Evolutionary conservation across 2,329 filamentous ascomycete genomes (phyloP).

Genomic region (Harringtonia lauricola): DNA sequence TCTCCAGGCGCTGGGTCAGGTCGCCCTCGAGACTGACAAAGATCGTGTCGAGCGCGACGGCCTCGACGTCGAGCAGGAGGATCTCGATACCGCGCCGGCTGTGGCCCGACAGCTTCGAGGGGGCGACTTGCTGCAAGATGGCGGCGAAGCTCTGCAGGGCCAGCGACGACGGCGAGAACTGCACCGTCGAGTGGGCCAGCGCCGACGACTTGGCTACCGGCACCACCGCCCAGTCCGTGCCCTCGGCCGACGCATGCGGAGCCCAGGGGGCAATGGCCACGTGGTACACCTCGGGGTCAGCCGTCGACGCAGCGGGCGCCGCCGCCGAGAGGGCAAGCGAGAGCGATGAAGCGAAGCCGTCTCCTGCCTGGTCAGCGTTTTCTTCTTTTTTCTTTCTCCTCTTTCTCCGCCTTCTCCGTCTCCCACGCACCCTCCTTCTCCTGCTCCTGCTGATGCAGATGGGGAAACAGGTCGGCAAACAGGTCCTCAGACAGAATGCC

Average conservation of each 20-base stretch:
- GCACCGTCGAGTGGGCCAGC: conserved; percentile 65
- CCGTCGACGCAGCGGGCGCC: conserved; percentile 1
- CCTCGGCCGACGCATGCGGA: conserved; percentile 45
- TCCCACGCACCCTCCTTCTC: conserved; percentile 9
- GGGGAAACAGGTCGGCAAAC: conserved; percentile 68
- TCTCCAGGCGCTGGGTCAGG: conserved; percentile 66
- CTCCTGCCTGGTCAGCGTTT: too few relatives aligned
- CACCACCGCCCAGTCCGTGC: conserved; percentile 73
- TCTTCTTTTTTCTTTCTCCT: too few relatives aligned
- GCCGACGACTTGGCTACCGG: conserved; percentile 56
- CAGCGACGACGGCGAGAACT: conserved; percentile 62
- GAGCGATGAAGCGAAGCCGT: conserved; percentile 8
- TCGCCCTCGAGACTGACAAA: conserved; percentile 80
- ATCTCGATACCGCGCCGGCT: conserved; percentile 75
- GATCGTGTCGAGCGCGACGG: conserved; percentile 70
- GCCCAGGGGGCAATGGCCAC: conserved; percentile 67
- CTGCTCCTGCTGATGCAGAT: conserved; percentile 21
- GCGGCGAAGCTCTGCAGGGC: conserved; percentile 72
- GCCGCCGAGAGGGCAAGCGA: conserved; percentile 3
- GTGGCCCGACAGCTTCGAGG: conserved; percentile 62
- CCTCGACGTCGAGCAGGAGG: conserved; percentile 67
- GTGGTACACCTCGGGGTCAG: conserved; percentile 37
- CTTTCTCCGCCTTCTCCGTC: background rate
- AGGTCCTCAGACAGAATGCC: conserved; percentile 82
- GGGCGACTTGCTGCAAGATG: conserved; percentile 59